A percentile compares a stretch with the other conserved stretches of the same genome.
Evolutionary conservation across 495 filamentous ascomycete species (phyloP).

Genomic region (Penicillium waksmanii): DNA sequence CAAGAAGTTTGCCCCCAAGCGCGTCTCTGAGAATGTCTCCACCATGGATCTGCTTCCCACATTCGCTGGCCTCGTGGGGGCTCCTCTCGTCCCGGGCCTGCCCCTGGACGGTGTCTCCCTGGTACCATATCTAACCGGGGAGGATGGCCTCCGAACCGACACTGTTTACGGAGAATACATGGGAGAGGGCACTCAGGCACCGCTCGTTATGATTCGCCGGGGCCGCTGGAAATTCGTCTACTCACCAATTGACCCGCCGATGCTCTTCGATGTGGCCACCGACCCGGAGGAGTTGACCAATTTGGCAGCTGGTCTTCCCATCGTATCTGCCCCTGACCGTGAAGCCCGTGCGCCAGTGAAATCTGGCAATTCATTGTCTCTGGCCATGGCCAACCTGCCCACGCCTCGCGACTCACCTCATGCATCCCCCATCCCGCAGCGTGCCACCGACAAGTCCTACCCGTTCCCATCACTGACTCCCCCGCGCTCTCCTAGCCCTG

Average conservation of each 20-base stretch:
- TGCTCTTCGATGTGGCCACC: conserved; percentile 72
- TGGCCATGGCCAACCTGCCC: conserved; percentile 35
- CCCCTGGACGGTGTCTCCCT: conserved; percentile 80
- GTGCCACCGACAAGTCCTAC: conserved; percentile 35
- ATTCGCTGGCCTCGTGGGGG: conserved; percentile 76
- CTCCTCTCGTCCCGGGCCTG: conserved; percentile 59
- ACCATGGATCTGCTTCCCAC: conserved; percentile 86
- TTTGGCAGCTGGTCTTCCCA: conserved; percentile 53
- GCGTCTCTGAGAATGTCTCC: conserved; percentile 75
- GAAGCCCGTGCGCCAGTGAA: conserved; percentile 19
- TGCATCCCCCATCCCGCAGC: conserved; percentile 37
- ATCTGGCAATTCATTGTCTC: conserved; percentile 13
- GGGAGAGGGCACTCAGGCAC: conserved; percentile 82
- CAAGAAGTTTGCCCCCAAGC: conserved; percentile 64
- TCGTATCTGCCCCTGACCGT: conserved; percentile 24
- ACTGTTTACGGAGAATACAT: conserved; percentile 88
- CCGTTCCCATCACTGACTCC: conserved; percentile 43
- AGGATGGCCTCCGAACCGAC: conserved; percentile 58
- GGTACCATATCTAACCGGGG: conserved; percentile 68
- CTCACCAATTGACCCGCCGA: conserved; percentile 76
- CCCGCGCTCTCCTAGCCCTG: conserved; percentile 46
- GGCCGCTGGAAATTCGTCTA: conserved; percentile 83
- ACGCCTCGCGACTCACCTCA: conserved; percentile 43
- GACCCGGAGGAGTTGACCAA: conserved; percentile 79
- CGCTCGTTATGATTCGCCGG: conserved; percentile 87